Conservation (phyloP, 2,329 filamentous ascomycete species). For the Cordyceps militaris region DNA sequence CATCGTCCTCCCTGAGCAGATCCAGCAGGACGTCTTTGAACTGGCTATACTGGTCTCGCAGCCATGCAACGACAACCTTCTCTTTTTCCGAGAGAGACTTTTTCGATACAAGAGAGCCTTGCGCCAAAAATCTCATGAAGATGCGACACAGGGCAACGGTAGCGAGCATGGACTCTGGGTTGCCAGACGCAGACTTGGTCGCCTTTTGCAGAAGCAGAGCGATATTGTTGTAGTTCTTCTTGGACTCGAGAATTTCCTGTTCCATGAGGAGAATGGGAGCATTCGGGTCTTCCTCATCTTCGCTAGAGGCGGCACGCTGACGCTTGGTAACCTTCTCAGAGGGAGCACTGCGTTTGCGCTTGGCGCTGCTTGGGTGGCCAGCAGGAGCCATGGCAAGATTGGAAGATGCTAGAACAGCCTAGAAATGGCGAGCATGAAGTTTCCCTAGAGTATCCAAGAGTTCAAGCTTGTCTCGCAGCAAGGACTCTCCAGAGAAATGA, state of each 20-base stretch:
- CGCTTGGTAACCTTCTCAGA: slow-evolving; percentile 41
- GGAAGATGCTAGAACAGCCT: not conserved
- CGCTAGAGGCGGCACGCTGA: slow-evolving; percentile 40
- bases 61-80: slow-evolving; percentile 65
- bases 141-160: slow-evolving; percentile 78
- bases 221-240: slow-evolving; percentile 90
- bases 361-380: slow-evolving; percentile 29
- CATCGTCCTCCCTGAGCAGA: slow-evolving; percentile 54
- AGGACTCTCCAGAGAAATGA: not conserved
- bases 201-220: slow-evolving; percentile 55
- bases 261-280: slow-evolving; percentile 69
- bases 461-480: not conserved
- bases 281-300: slow-evolving; percentile 46
- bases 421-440: not conserved
- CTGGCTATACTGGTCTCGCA: slow-evolving; percentile 66
- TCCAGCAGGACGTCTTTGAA: slow-evolving; percentile 58
- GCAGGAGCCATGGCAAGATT: slow-evolving; percentile 22
- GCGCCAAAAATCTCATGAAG: slow-evolving; percentile 73
- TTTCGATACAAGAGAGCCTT: slow-evolving; percentile 61
- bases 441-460: not conserved
- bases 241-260: slow-evolving; percentile 73
- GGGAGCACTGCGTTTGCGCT: slow-evolving; percentile 45
- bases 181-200: slow-evolving; percentile 40
- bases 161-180: slow-evolving; percentile 56
- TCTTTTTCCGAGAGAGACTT: slow-evolving; percentile 66